phyloP scores from a whole-genome alignment of 1,284 basidiomycete species.

The Ceratobasidium sp. region DNA sequence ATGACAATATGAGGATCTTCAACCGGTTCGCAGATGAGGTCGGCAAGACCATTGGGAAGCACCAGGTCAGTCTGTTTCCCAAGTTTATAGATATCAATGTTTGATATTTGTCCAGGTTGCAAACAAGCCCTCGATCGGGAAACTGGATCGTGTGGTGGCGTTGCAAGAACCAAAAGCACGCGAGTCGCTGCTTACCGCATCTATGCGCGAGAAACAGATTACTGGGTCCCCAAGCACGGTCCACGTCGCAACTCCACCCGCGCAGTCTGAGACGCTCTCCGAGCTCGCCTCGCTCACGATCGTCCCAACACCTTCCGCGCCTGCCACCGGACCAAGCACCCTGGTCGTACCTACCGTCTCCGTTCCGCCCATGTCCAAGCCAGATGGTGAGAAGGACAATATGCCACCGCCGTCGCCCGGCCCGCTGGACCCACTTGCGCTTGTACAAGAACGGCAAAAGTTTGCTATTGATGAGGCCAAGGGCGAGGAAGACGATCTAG shows the following conservation, averaged over 20 bases:
- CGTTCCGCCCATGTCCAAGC: constrained; percentile 48
- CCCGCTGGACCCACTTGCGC: constrained; percentile 82
- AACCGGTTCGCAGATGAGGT: constrained; percentile 91
- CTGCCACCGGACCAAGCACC: constrained; percentile 14
- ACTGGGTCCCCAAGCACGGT: constrained; percentile 50
- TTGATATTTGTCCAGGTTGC: constrained; percentile 61
- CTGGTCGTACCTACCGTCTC: constrained; percentile 54
- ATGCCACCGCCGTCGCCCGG: constrained; percentile 67
- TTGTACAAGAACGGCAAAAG: constrained; percentile 87
- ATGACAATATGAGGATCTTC: constrained; percentile 87
- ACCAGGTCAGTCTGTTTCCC: constrained; percentile 65
- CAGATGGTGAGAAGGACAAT: constrained; percentile 23
- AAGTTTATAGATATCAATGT: constrained; percentile 18
- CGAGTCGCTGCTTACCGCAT: constrained; percentile 76
- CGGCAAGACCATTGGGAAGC: constrained; percentile 91
- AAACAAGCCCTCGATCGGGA: constrained; percentile 85
- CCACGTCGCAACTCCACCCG: constrained; percentile 45
- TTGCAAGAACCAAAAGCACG: constrained; percentile 88
- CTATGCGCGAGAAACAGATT: constrained; percentile 49
- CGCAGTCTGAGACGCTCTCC: constrained; percentile 42
- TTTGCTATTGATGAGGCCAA: constrained; percentile 94
- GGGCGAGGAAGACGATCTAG: constrained; percentile 70
- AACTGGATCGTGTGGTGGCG: constrained; percentile 69
- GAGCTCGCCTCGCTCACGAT: constrained; percentile 52
- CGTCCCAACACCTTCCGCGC: constrained; percentile 48